Evolutionary conservation across 2,329 filamentous ascomycete species (phyloP), one percentile per base, ranked within the genome.

Genomic region (Fusarium fracticaudum): DNA sequence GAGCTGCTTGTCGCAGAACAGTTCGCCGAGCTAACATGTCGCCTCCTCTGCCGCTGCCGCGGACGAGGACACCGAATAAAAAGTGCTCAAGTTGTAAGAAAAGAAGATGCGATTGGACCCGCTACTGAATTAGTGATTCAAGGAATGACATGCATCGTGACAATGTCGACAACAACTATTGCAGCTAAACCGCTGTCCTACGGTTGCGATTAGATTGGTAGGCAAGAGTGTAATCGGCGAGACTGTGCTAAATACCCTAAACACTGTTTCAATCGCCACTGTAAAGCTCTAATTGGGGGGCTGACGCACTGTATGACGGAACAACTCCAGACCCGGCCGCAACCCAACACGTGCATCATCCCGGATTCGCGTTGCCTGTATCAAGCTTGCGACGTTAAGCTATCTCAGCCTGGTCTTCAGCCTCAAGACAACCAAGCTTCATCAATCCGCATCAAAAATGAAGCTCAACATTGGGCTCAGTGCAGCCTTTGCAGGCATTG

Each of bases 401-500:
- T 76, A 76, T 76, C 75, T 68, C 77, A 78, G 79, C 70, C 70
- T 71, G 71, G 73, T 60, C 60, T 67, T 64, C 68, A 72, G 68
- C 64, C 64, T 69, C 63, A 63, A 69, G 64, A 76, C 65, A 74
- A 68, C 35, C 71, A 73, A 78, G 76, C 82, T 80, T 82, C 81
- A 80, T 77, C 69, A 77, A 74, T 76, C 63, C 72, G 51, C 67
- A 62, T 62, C 74, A 80, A 84, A 77, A 79, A 86, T 86, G 84
- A 85, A 84, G 83, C 82, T 85, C 76, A 81, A 76, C 67, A 73
- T 82, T 71, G 84, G 84, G 78, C 78, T 85, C 68, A 76, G 81
- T 64, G 81, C 81, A 69, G 82, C 81, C 69, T 77, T 85, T 58
- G 80, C 79, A 62, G 80, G 84, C 77, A 80, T 82, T 75, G 79